A percentile compares a stretch with the other conserved stretches of the same genome.
Conservation (phyloP, 305 asterid genomes). For the Fraxinus latifolia region DNA sequence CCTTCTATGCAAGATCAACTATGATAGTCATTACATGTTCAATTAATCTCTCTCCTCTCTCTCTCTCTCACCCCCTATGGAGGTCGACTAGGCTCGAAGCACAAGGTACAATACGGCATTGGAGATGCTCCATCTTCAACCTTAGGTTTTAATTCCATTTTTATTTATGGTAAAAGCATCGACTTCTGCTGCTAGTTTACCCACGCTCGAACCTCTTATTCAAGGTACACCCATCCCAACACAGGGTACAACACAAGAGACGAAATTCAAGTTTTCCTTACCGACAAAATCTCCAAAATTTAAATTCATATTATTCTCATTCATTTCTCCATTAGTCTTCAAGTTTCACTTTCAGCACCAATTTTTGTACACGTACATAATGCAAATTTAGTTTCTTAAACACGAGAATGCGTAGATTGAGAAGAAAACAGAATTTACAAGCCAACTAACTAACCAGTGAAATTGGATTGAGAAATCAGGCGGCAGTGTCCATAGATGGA, state of each 20-base stretch:
- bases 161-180: not conserved
- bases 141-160: not conserved
- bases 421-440: not conserved
- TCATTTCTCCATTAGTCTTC: not conserved
- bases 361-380: conserved; percentile 1
- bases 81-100: not conserved
- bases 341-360: not conserved
- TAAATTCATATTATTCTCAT: not conserved
- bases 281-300: not conserved
- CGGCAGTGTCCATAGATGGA: conserved; percentile 41
- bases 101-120: not conserved
- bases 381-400: not conserved
- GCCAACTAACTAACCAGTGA: conserved; percentile 28
- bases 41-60: no score
- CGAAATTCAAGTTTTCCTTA: not conserved
- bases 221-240: not conserved
- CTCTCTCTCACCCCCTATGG: no score
- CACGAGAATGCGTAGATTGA: not conserved
- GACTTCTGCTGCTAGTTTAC: not conserved
- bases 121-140: not conserved
- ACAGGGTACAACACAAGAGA: not conserved
- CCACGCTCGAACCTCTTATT: not conserved
- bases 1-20: no score
- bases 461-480: conserved; percentile 37
- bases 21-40: no score